Conservation (phyloP, 768 basidiomycete species). For the Mycena filopes region DNA sequence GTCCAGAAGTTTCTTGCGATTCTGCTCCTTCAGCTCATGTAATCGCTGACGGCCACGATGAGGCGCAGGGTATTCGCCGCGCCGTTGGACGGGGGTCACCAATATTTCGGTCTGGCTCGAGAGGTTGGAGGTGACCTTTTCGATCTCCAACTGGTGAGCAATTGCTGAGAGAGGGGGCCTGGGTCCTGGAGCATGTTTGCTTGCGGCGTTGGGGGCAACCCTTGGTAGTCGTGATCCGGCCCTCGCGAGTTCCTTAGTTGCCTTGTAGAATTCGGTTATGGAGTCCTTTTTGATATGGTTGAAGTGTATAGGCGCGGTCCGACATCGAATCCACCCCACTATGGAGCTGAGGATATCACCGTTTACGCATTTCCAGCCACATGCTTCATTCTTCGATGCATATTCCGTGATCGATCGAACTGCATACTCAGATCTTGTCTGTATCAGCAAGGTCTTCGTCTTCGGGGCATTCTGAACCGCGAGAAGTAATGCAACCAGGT, state of each 20-base stretch:
- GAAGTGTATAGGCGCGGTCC: constrained; percentile 3
- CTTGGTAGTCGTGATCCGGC: no score
- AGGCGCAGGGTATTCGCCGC: no score
- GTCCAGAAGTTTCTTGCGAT: background rate
- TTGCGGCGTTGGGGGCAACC: no score
- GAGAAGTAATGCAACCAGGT: background rate
- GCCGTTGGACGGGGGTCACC: no score
- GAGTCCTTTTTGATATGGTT: background rate
- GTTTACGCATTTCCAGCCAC: constrained; percentile 6
- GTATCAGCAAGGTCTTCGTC: background rate
- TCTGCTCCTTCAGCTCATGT: background rate
- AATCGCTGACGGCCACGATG: background rate
- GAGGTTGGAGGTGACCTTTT: no score
- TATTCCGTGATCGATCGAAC: background rate
- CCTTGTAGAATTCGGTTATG: no score
- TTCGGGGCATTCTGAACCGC: background rate
- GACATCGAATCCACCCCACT: background rate
- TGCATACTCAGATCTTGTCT: constrained; percentile 9
- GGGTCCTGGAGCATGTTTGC: no score
- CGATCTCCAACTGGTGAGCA: no score
- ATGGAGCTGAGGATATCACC: constrained; percentile 6
- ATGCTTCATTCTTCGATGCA: constrained; percentile 5
- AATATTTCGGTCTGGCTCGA: no score
- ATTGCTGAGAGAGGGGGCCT: no score
- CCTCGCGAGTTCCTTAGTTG: no score